Conservation (phyloP, 2,329 filamentous ascomycete genomes). For the Calonectria crousiana region DNA sequence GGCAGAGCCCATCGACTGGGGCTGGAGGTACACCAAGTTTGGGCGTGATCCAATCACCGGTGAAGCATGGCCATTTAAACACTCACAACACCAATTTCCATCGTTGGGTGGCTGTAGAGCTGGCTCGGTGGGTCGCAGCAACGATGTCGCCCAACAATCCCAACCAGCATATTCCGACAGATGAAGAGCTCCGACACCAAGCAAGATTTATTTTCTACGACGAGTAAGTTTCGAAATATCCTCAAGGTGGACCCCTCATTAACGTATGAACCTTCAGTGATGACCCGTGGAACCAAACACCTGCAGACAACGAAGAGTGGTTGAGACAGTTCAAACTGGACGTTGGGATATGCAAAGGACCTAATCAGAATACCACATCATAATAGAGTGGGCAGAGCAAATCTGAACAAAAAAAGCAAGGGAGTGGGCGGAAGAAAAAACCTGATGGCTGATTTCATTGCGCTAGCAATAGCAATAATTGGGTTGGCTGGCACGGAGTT, state of each 20-base stretch:
- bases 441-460: background rate
- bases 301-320: constrained; percentile 39
- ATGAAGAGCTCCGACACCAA: constrained; percentile 30
- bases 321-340: constrained; percentile 37
- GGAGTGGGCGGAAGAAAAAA: background rate
- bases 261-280: background rate
- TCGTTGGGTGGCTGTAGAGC: constrained; percentile 21
- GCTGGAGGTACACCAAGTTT: background rate
- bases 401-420: background rate
- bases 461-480: background rate
- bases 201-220: constrained; percentile 26
- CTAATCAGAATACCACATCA: background rate
- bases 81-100: constrained; percentile 14
- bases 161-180: constrained; percentile 27
- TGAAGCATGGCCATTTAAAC: background rate
- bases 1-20: background rate
- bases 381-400: background rate
- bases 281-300: constrained; percentile 36
- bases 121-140: constrained; percentile 25
- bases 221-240: background rate
- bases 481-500: background rate
- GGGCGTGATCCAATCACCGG: background rate
- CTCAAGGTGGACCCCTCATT: background rate
- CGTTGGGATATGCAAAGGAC: constrained; percentile 25
- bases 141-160: constrained; percentile 33